A percentile compares a stretch with the other conserved stretches of the same genome.
phyloP scores from a whole-genome alignment of 179 eudicot genomes.

The Beta lomatogona region DNA sequence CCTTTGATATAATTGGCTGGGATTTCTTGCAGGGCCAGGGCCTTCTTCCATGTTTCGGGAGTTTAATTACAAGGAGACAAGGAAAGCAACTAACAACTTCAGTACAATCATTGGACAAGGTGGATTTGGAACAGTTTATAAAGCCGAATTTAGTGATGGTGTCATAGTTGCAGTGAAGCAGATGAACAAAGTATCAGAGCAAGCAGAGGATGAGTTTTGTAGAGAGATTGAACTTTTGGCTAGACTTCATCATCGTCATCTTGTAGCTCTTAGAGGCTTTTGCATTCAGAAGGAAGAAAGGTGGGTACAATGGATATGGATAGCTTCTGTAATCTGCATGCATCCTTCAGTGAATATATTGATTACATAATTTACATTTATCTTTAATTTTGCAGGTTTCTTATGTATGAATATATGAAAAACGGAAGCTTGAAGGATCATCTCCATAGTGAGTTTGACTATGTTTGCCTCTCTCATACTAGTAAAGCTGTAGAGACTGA shows the following conservation, averaged over 20 bases:
- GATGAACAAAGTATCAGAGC: conserved; percentile 83
- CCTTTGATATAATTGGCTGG: background rate
- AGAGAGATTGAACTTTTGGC: conserved; percentile 92
- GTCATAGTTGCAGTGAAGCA: conserved; percentile 74
- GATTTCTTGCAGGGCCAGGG: conserved; percentile 66
- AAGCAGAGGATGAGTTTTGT: conserved; percentile 92
- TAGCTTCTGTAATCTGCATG: conserved; percentile 9
- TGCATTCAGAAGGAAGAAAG: conserved; percentile 74
- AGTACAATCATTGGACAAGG: conserved; percentile 83
- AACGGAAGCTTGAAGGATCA: conserved; percentile 97
- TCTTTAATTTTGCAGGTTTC: conserved; percentile 63
- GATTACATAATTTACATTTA: conserved; percentile 1
- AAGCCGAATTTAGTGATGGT: conserved; percentile 75
- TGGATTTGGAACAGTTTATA: conserved; percentile 91
- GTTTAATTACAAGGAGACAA: conserved; percentile 76
- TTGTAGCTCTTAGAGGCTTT: conserved; percentile 83
- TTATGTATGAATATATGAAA: conserved; percentile 85
- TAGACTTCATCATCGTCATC: conserved; percentile 94
- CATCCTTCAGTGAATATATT: background rate
- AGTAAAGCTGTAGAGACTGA: background rate
- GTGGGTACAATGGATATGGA: conserved; percentile 35
- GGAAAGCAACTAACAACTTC: conserved; percentile 78
- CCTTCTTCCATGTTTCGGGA: conserved; percentile 66
- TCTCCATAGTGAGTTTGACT: conserved; percentile 70
- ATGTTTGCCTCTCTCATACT: background rate